Base-by-base conservation (phyloP, 495 filamentous ascomycete species). In the Penicillium salamii region DNA sequence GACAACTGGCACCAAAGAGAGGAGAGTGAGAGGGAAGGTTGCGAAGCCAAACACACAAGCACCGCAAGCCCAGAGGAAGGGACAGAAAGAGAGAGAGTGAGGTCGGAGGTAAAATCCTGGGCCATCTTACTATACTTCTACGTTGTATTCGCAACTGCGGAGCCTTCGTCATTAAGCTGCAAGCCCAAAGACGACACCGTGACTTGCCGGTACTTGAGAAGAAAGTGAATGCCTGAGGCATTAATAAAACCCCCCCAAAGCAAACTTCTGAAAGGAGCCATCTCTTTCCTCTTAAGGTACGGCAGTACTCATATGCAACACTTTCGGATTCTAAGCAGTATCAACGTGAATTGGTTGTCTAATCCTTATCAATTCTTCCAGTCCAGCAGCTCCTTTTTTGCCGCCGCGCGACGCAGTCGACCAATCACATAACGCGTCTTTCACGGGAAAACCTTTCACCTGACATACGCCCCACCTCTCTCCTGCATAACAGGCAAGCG, bases 191-290 rank as follows among this genome's bases (percentile, higher is more conserved):
- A 33, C 38, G 39, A 50, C 47, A 24, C 19, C 37, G 28, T 49
- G 24, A 49, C 46, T 40, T 23, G 47, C 29, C 8, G 28, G 45
- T 47, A 47, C 47, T 26, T 24, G 46, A 35, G 47, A 50, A 50
- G 15, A 35, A 7, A 37, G 13, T 42, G 34, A 17, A 13, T 48
- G 55, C 56, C 56, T 59, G 44, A 59, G 56, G 52, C 55, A 40
- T 3, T 21, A 12, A 46, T 46, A 44, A 44, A 42, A 12, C 42
- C 20, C 15, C 19, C 42, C 20, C 15, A 33, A 18, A 17, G 13
- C n/a, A 34, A 34, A 19, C 42, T 34, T 41, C 32, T 39, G 39
- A 29, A 49, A 24, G 42, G 42, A 50, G 29, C 24, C 17, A 7
- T 42, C 29, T 21, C 13, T 34, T 50, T 42, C 18, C 15, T 29